These are phyloP conservation scores for Marchantia polymorpha DNA, from an alignment of 225 moss, liverwort and hornwort genomes.

Conservation along the genomic window DNA sequence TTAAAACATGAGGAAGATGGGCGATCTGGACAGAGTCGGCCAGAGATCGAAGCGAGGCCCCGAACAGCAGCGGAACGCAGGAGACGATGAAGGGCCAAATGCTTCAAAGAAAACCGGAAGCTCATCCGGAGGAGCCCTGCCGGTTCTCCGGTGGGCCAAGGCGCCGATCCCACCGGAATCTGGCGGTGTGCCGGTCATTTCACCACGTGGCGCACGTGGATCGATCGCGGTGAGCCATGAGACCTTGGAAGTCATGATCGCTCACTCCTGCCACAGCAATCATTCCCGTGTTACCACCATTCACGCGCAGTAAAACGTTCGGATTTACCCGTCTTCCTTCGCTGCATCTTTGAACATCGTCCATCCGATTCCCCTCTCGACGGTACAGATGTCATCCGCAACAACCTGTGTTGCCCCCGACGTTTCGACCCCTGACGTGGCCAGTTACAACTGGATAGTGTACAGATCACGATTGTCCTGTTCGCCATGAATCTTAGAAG, in stretches of 20 bases:
- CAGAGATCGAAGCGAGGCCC: constrained; percentile 16
- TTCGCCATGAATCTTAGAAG: not conserved
- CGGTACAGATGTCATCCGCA: not conserved
- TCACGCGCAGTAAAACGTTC: not conserved
- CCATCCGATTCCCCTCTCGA: not conserved
- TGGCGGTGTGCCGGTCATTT: not conserved
- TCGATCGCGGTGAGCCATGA: not conserved
- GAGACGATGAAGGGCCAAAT: constrained; percentile 1
- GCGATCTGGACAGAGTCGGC: constrained; percentile 11
- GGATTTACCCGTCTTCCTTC: not conserved
- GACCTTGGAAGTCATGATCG: not conserved
- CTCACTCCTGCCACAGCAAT: not conserved
- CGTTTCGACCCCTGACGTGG: not conserved
- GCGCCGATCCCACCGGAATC: not conserved
- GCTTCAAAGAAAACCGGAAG: constrained; percentile 5
- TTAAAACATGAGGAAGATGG: constrained; percentile 6
- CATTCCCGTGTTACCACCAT: not conserved
- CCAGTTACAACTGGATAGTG: constrained; percentile 4
- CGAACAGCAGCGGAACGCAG: constrained; percentile 1
- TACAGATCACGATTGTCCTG: not conserved
- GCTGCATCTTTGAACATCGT: not conserved
- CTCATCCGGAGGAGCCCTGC: constrained; percentile 15
- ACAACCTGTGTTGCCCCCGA: not conserved
- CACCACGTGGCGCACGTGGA: not conserved
- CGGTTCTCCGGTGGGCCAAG: constrained; percentile 7